Base-by-base conservation (phyloP, 306 rosid genomes). In the Heteromeles arbutifolia region DNA sequence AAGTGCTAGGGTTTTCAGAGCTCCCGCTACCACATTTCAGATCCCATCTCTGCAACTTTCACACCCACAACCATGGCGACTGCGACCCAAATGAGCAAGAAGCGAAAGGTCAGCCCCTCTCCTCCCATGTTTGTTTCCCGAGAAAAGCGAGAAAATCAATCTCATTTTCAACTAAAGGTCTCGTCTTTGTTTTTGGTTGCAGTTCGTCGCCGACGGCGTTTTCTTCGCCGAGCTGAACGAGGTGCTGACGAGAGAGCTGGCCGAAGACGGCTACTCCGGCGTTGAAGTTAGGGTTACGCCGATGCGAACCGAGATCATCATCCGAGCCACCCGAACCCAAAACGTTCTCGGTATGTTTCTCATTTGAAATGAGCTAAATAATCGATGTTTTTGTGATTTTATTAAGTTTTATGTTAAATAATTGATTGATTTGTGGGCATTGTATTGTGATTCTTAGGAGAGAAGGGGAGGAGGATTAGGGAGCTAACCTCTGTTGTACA, bases 211-310 rank as follows among this genome's bases (percentile, higher is more conserved):
- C 8, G 96, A 90, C 28, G 96, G 93, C 68, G 91, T 90, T 17
- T 90, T 90, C 86, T 90, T 88, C 77, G 96, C 96, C 41, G 93
- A 90, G 86, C 77, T 90, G 59, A 90, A 90, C 50, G 93, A 90
- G 86, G 88, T 90, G 63, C 73, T 90, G 65, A 90, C 88, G 67
- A 83, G 93, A 69, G 96, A 90, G 88, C 87, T 90, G 11, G 96
- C 92, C 3, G 93, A 88, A 71, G 91, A 88, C 65, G 96, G 96
- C 1, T 90, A 90, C 84, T 90, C 96, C 12, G 96, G 96, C 13
- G 96, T 88, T 11, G 93, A 90, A 84, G 96, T 90, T 70, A 85
- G 93, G 77, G 93, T 88, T 22, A 90, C 93, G 17, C 93, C 96
- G 9, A 86, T 86, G 93, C 89, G 93, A 25, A 88, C 96, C 19